A percentile compares a stretch with the other conserved stretches of the same genome.
Conservation (phyloP, 2,329 filamentous ascomycete genomes). For the Colletotrichum truncatum region DNA sequence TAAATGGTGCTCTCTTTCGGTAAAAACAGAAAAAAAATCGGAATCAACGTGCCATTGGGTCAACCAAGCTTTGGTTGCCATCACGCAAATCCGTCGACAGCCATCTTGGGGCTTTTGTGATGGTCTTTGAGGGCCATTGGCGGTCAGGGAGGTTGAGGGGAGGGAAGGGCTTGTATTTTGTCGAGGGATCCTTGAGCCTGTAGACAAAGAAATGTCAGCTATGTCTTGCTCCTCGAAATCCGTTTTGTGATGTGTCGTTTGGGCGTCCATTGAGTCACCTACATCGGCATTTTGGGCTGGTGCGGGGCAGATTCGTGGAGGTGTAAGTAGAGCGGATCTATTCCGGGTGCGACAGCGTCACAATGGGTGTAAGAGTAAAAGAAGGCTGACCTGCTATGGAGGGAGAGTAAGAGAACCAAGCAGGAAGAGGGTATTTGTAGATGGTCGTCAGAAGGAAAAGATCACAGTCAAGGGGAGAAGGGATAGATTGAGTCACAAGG, state of each 20-base stretch:
- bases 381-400: neutral
- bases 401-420: neutral
- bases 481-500: slow-evolving; percentile 24
- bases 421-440: slow-evolving; percentile 9
- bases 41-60: slow-evolving; percentile 81
- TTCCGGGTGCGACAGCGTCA: slow-evolving; percentile 3
- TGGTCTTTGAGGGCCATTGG: slow-evolving; percentile 84
- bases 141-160: slow-evolving; percentile 64
- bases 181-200: slow-evolving; percentile 31
- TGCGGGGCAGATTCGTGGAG: slow-evolving; percentile 14
- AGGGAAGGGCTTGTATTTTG: slow-evolving; percentile 34
- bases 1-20: neutral
- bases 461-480: neutral
- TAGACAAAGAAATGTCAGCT: neutral
- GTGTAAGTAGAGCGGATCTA: slow-evolving; percentile 9
- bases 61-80: slow-evolving; percentile 91
- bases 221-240: neutral
- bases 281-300: slow-evolving; percentile 32
- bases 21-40: neutral
- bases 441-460: neutral
- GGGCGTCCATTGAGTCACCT: slow-evolving; percentile 13
- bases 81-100: slow-evolving; percentile 77
- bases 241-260: neutral
- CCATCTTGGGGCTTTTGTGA: slow-evolving; percentile 90
- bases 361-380: neutral